phyloP scores from a whole-genome alignment of 106 monocot species.

The Narthecium ossifragum region DNA sequence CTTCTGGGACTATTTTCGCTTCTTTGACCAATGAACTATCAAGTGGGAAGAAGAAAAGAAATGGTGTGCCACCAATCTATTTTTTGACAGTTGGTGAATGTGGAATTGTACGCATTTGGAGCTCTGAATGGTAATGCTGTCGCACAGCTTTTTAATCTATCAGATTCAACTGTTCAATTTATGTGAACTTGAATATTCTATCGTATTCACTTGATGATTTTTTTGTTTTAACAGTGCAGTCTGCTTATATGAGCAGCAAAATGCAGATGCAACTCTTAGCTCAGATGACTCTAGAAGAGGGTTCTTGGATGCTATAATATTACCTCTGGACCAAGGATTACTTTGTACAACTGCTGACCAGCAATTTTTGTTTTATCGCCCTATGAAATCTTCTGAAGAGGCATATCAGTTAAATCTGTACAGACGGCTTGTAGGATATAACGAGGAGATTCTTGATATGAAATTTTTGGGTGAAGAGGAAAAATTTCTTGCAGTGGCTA shows the following conservation, averaged over 20 bases:
- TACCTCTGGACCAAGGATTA: constrained; percentile 60
- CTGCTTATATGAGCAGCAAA: constrained; percentile 77
- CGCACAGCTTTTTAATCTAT: too few relatives aligned
- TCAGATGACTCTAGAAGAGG: constrained; percentile 64
- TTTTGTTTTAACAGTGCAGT: constrained; percentile 31
- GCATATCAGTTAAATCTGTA: constrained; percentile 46
- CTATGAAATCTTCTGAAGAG: constrained; percentile 37
- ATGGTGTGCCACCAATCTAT: constrained; percentile 16
- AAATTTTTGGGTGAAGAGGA: constrained; percentile 88
- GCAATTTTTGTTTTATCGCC: constrained; percentile 81
- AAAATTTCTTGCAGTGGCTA: constrained; percentile 84
- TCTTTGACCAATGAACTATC: constrained; percentile 19
- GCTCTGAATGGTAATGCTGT: constrained; percentile 49
- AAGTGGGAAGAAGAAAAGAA: constrained; percentile 17
- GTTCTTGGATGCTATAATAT: constrained; percentile 54
- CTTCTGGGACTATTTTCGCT: constrained; percentile 38
- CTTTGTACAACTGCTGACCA: constrained; percentile 87
- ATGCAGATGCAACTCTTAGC: constrained; percentile 54
- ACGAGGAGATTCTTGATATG: constrained; percentile 93
- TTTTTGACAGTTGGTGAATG: constrained; percentile 92
- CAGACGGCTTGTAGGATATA: constrained; percentile 79
- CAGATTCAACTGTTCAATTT: too few relatives aligned
- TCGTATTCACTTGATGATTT: constrained; percentile 4
- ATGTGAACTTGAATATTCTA: background rate
- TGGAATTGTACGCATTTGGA: constrained; percentile 82